phyloP scores from a whole-genome alignment of 371 early-diverging fungal genomes.

The Parasitella parasitica region DNA sequence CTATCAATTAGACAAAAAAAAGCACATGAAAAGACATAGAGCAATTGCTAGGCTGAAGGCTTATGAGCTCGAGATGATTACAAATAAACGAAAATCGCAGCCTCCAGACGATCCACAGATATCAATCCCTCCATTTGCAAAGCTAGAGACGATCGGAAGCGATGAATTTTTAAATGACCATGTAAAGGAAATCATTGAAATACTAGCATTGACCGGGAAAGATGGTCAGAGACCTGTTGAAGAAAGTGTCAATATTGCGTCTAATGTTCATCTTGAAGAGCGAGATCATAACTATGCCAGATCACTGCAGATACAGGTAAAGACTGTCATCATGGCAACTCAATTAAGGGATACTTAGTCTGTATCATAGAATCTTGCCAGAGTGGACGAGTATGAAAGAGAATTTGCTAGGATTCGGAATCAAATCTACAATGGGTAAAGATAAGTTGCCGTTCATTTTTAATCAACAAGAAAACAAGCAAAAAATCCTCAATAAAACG shows the following conservation, averaged over 20 bases:
- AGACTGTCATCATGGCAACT: neutral
- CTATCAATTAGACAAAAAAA: neutral
- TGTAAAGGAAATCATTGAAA: neutral
- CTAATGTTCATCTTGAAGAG: neutral
- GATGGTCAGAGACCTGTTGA: neutral
- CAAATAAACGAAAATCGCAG: neutral
- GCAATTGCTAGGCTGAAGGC: neutral
- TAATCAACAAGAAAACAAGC: too few species aligned
- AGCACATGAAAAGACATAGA: neutral
- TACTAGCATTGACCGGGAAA: neutral
- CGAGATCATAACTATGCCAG: neutral
- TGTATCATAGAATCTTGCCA: neutral
- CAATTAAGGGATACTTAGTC: neutral
- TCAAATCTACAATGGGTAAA: neutral
- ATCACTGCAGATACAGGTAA: neutral
- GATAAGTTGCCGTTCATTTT: too few species aligned
- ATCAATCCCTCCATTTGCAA: neutral
- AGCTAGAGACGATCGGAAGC: neutral
- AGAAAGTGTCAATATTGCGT: neutral
- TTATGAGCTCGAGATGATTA: neutral
- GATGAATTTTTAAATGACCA: neutral
- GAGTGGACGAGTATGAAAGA: neutral
- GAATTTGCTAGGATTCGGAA: neutral
- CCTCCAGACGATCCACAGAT: neutral
- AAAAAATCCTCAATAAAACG: too few species aligned